Base-by-base conservation (phyloP, 768 basidiomycete genomes). In the Phallus indusiatus region DNA sequence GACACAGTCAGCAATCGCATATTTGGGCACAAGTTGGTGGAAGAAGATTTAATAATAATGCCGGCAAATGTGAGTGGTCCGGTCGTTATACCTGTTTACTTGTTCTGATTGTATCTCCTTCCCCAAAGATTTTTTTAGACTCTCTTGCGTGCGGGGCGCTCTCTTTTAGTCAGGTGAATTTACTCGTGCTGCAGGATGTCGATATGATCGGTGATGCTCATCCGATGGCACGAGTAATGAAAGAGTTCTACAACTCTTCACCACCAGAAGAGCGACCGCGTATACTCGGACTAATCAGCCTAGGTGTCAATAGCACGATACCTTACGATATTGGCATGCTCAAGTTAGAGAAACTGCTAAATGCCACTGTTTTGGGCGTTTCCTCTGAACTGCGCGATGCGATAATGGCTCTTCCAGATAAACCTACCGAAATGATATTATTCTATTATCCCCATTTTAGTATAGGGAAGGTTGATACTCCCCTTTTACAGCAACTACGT, bases 361-460 rank as follows among this genome's bases (percentile, higher is more conserved):
- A 76, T 63, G 71, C 75, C 37, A 70, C 72, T 62, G 68, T 76
- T 35, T 69, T 67, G 61, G 74, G 75, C 8, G 63, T 76, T 24
- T 65, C 72, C n/a, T 64, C 64, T 53, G 66, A 67, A n/a, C 67
- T 68, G 53, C 67, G 72, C 55, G 63, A 64, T 42, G 70, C 70
- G 53, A 67, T 70, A 61, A 67, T 70, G 33, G 68, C 69, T 46
- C 62, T 72, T n/a, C 68, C 69, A 28, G 72, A 75, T 64, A 59
- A 53, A 22, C 81, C 82, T 12, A 69, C 66, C 24, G 83, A 86
- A 65, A 60, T 78, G 1, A 77, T 86, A 20, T 69, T 86, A 24
- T 69, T 77, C 28, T 87, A 85, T 60, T 80, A 81, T 47, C 60
- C 72, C 18, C 63, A 70, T 9, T 59, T 64, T n/a, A 62, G 68